A percentile compares a stretch with the other conserved stretches of the same genome.
Conservation (phyloP, 2,329 filamentous ascomycete genomes). For the Penicillium carneum region DNA sequence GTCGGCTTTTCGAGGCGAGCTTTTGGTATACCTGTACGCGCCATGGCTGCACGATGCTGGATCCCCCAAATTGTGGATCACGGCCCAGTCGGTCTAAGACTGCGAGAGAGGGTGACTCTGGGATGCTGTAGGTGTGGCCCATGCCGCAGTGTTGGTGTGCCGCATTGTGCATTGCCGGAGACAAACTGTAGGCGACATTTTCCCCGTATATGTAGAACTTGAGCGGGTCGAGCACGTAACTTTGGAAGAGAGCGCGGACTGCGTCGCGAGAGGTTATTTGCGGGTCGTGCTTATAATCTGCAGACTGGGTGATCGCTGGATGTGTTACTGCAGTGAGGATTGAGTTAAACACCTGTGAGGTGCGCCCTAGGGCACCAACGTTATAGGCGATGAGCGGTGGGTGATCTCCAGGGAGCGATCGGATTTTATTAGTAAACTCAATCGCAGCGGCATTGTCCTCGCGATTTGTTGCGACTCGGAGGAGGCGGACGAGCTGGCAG, state of each 20-base stretch:
- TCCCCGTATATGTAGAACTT: slow-evolving; percentile 54
- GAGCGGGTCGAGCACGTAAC: slow-evolving; percentile 52
- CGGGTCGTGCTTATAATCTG: slow-evolving; percentile 40
- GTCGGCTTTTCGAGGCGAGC: slow-evolving; percentile 49
- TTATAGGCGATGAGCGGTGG: slow-evolving; percentile 53
- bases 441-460: slow-evolving; percentile 49
- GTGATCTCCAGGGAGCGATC: slow-evolving; percentile 41
- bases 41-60: slow-evolving; percentile 55
- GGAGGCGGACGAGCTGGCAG: slow-evolving; percentile 51
- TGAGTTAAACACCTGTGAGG: slow-evolving; percentile 55
- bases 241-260: slow-evolving; percentile 50
- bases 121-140: slow-evolving; percentile 51
- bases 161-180: slow-evolving; percentile 54
- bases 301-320: slow-evolving; percentile 41
- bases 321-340: slow-evolving; percentile 54
- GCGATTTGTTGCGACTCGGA: slow-evolving; percentile 45
- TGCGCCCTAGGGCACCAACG: slow-evolving; percentile 50
- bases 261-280: slow-evolving; percentile 50
- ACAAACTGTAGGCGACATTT: slow-evolving; percentile 53
- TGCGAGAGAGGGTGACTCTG: slow-evolving; percentile 47
- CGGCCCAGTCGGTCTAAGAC: slow-evolving; percentile 48
- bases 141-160: slow-evolving; percentile 51
- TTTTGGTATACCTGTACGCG: slow-evolving; percentile 51
- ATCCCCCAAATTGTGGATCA: slow-evolving; percentile 51
- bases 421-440: slow-evolving; percentile 49